Evolutionary conservation across 305 asterid species (phyloP).

Genomic region (Fraxinus greggii): DNA sequence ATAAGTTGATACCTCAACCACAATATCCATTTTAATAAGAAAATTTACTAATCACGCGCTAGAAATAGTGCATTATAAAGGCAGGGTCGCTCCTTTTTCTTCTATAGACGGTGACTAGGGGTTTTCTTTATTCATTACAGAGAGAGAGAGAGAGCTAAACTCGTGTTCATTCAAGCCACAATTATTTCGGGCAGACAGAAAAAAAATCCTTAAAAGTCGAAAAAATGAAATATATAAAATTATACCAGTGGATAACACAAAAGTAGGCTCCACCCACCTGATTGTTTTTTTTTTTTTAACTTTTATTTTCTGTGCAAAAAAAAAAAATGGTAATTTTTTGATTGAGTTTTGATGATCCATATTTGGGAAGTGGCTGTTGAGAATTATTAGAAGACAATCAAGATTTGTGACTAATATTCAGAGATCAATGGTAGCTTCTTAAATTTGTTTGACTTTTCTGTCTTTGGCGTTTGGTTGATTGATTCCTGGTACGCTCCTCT

Average conservation of each 20-base stretch:
- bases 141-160: neutral
- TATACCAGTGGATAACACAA: neutral
- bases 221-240: neutral
- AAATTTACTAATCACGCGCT: neutral
- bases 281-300: neutral
- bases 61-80: neutral
- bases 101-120: neutral
- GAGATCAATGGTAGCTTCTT: constrained; percentile 26
- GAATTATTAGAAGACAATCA: constrained; percentile 26
- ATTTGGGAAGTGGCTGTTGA: constrained; percentile 29
- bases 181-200: neutral
- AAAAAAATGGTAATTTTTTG: neutral
- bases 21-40: neutral
- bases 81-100: neutral
- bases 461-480: constrained; percentile 16
- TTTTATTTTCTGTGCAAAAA: neutral
- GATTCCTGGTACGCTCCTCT: constrained; percentile 35
- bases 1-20: neutral
- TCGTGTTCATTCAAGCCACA: neutral
- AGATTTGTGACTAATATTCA: constrained; percentile 8
- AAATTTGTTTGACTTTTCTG: constrained; percentile 25
- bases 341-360: constrained; percentile 10
- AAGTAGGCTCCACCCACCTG: neutral
- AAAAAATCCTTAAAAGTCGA: neutral
- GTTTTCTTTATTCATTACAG: neutral